Evolutionary conservation across 805 yeast species (phyloP), one percentile per base, ranked within the genome.

Genomic region (Ogataea wickerhamii): DNA sequence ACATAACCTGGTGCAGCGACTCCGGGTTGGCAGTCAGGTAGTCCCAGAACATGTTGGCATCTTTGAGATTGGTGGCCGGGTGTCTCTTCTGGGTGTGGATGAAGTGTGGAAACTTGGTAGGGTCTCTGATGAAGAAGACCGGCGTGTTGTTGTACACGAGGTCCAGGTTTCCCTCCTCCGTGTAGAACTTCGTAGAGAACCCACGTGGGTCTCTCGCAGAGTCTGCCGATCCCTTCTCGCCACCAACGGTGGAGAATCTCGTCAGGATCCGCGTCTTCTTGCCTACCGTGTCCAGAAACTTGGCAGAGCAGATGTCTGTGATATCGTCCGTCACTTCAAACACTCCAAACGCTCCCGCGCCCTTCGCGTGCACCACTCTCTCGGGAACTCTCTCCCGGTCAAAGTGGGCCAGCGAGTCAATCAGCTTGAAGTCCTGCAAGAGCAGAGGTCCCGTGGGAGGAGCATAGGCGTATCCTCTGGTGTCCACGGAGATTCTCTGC

Each of bases 281-380:
- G 51, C 96, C 96, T 39, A 83, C 71, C 32, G 74, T 67, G 48
- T 75, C 74, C 51, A 87, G 74, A 67, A 87, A 84, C 39, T 76
- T 76, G 34, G 93, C 79, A 18, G 74, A 69, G 56, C 83, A 77
- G 32, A 84, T 55, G 58, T 84, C 91, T 7, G 86, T 67, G 55
- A 86, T 79, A 53, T 86, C 94, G 51, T 87, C 91, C 10, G 95
- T 87, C 36, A 82, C 89, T 62, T 84, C 94, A 59, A 87, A 87
- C 49, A 71, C 74, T 49, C 95, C 95, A 59, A 71, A 85, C 7
- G 95, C 95, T 57, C 96, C 96, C 11, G 89, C 83, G 51, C 95
- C 96, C 61, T 87, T 87, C 38, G 96, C 96, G 58, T 87, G 96
- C 24, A 87, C 95, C 40, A 87, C 95, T 65, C 96, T 74, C 67